Evolutionary conservation across 345 rosid species (phyloP).

Genomic region (Euphorbia pulcherrima): DNA sequence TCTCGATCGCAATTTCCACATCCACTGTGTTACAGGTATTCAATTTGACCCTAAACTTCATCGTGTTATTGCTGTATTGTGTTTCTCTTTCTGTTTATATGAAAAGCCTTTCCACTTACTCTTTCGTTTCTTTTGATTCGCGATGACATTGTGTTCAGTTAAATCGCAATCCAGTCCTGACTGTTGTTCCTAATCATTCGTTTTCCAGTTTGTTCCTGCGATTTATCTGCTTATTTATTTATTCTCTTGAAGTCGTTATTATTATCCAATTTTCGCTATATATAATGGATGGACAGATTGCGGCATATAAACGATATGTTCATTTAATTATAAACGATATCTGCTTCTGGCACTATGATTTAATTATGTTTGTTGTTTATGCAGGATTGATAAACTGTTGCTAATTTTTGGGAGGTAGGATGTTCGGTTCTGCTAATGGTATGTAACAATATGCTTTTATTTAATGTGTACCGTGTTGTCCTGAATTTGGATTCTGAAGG

Average conservation of each 20-base stretch:
- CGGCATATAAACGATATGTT: not conserved
- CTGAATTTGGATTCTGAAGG: not conserved
- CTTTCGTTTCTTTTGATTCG: not conserved
- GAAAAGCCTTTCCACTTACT: not conserved
- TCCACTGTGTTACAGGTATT: not conserved
- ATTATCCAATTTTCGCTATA: not conserved
- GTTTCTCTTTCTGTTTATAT: not conserved
- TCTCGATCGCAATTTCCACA: not conserved
- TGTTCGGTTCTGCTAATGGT: conserved; percentile 60
- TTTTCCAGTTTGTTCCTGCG: not conserved
- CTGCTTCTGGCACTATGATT: not conserved
- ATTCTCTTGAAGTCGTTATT: not conserved
- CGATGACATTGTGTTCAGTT: not conserved
- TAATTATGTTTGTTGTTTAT: conserved; percentile 5
- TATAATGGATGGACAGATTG: not conserved
- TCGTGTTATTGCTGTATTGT: not conserved
- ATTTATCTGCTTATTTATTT: not conserved
- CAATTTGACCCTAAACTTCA: conserved; percentile 1
- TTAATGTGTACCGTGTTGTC: not conserved
- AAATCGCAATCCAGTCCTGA: not conserved
- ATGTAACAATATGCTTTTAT: conserved; percentile 28
- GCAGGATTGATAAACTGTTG: conserved; percentile 16
- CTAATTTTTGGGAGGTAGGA: conserved; percentile 24
- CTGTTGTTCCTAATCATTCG: not conserved
- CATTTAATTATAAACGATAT: not conserved